Base-by-base conservation (phyloP, 176 grass and related monocot genomes). In the Eleusine indica region DNA sequence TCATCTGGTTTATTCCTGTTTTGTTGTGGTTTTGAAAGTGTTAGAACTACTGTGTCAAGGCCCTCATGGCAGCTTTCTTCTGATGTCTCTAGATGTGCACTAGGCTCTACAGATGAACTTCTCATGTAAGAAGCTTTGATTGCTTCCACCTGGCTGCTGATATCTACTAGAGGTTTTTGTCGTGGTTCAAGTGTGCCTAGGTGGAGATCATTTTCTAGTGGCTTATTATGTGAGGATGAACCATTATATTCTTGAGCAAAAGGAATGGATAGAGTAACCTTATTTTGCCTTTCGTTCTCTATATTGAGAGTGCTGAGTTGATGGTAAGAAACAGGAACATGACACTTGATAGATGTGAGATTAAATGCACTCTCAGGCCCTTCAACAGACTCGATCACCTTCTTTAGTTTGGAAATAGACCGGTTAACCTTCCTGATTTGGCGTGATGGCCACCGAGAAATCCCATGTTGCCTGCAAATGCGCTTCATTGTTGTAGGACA, bases 401-500 rank as follows among this genome's bases (percentile, higher is more conserved):
- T 74, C 58, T 89, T 87, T 71, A 94, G 73, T 72, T 91, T 94
- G 2, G 89, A 87, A 47, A 91, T 82, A 11, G 92, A 94, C 56
- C 89, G 84, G 68, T 91, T 94, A 32, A 92, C 90, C 75, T 94
- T 94, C 19, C 76, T 88, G 74, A 94, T 95, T 80, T 88, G 79
- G 51, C 93, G 87, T 3, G 87, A 95, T 42, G 93, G 90, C 93
- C 93, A 95, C 0, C 64, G 69, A 18, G 87, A 80, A 67, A 95
- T 95, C 35, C 93, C 93, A 37, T 92, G 93, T 25, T 95, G 87
- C 87, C 93, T 85, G 64, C 93, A 95, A 30, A 95, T 95, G 53
- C 93, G 89, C 74, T 95, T 95, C 93, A 95, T 88, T 2, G 90
- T 95, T 68, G 93, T 92, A 6, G 93, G 93, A 51, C 93, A 95